A percentile compares a stretch with the other conserved stretches of the same genome.
Evolutionary conservation across 331 rosid genomes (phyloP).

Genomic region (Telfairia occidentalis): DNA sequence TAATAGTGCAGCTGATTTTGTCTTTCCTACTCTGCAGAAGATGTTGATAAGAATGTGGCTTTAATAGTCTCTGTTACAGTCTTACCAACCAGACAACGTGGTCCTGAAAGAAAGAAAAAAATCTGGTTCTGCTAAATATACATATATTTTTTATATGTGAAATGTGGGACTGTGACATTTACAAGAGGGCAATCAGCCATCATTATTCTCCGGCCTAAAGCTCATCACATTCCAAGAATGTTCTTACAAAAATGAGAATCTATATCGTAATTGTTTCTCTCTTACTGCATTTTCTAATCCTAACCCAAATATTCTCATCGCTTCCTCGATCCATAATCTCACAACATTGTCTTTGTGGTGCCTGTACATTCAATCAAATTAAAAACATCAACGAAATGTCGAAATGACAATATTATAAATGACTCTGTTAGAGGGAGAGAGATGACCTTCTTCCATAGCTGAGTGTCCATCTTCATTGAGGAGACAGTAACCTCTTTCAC

Average conservation of each 20-base stretch:
- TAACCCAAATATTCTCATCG: slow-evolving; percentile 31
- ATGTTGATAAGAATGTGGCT: background rate
- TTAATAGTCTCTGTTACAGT: background rate
- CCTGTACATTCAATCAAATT: slow-evolving; percentile 29
- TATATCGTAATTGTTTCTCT: slow-evolving; percentile 41
- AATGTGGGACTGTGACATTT: background rate
- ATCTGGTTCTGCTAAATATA: background rate
- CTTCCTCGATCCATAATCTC: slow-evolving; percentile 45
- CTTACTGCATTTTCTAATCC: slow-evolving; percentile 67
- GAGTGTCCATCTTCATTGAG: slow-evolving; percentile 51
- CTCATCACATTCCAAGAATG: background rate
- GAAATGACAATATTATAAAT: background rate
- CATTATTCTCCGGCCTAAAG: background rate
- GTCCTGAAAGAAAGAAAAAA: background rate
- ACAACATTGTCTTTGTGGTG: slow-evolving; percentile 66
- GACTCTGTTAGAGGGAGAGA: background rate
- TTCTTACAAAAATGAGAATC: slow-evolving; percentile 6
- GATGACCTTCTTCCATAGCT: slow-evolving; percentile 50
- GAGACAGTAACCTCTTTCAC: slow-evolving; percentile 41
- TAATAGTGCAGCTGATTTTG: background rate
- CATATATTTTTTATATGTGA: background rate
- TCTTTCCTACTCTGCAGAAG: background rate
- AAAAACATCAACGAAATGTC: background rate
- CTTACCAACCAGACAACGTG: background rate
- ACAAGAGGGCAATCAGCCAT: background rate